Evolutionary conservation across 2,329 filamentous ascomycete species (phyloP).

Genomic region (Aspergillus udagawae): DNA sequence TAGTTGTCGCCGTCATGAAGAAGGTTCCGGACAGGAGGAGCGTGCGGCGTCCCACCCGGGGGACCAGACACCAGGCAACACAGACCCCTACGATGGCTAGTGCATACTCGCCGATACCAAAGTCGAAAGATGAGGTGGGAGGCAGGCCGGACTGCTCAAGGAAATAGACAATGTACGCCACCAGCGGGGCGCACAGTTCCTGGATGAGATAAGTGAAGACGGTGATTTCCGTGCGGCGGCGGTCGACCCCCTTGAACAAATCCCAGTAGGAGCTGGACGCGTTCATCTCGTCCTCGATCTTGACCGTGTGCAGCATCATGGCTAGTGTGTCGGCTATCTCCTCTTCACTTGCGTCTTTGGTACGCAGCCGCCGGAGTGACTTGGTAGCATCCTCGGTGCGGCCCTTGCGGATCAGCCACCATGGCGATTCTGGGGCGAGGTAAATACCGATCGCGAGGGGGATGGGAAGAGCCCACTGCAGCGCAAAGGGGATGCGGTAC

Average conservation of each 20-base stretch:
- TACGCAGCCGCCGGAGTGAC: too few species aligned
- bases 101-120: constrained; percentile 40
- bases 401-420: too few species aligned
- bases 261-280: constrained; percentile 27
- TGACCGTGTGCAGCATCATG: constrained; percentile 35
- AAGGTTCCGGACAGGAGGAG: constrained; percentile 35
- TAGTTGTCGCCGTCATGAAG: constrained; percentile 23
- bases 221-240: constrained; percentile 41
- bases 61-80: constrained; percentile 46
- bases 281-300: constrained; percentile 27
- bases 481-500: constrained; percentile 30
- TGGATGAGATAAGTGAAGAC: constrained; percentile 36
- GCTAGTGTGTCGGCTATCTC: too few species aligned
- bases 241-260: constrained; percentile 29
- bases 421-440: constrained; percentile 13
- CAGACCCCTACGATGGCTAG: constrained; percentile 56
- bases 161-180: constrained; percentile 39
- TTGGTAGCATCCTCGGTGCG: too few species aligned
- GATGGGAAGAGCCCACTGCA: constrained; percentile 16
- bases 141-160: constrained; percentile 38
- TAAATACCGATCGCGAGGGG: constrained; percentile 14
- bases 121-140: constrained; percentile 29
- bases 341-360: too few species aligned
- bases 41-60: constrained; percentile 36
- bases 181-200: constrained; percentile 30